Percentiles rank a stretch among this genome's conserved stretches.
phyloP scores from a whole-genome alignment of 2,329 filamentous ascomycete genomes.

The Fusarium praegraminearum region DNA sequence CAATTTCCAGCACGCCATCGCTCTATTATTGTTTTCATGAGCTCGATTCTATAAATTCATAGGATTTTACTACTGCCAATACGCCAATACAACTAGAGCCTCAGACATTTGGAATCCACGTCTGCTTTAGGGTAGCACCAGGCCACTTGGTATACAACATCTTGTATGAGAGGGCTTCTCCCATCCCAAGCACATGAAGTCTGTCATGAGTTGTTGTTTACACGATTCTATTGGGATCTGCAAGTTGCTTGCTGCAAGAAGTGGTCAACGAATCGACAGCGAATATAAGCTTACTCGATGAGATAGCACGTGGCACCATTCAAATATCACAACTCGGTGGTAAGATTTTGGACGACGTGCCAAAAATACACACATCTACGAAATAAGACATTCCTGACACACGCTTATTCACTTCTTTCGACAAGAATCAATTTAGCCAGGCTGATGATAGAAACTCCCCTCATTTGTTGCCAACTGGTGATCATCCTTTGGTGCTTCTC shows the following conservation, averaged over 20 bases:
- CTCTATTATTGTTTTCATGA: neutral
- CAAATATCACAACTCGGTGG: neutral
- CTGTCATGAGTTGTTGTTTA: neutral
- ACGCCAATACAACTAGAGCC: neutral
- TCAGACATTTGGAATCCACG: too few relatives aligned
- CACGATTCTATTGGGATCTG: fast-evolving
- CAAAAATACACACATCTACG: too few relatives aligned
- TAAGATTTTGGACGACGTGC: neutral
- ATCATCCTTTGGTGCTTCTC: neutral
- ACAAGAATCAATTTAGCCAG: too few relatives aligned
- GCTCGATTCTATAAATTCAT: too few relatives aligned
- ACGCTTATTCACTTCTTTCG: too few relatives aligned
- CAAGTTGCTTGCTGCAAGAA: neutral
- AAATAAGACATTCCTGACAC: too few relatives aligned
- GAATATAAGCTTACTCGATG: neutral
- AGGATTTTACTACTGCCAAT: neutral
- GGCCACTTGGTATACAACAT: neutral
- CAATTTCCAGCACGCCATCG: fast-evolving
- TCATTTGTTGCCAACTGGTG: neutral
- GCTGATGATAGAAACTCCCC: neutral
- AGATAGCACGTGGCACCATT: neutral
- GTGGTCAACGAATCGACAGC: neutral
- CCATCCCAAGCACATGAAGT: neutral
- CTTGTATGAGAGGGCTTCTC: neutral
- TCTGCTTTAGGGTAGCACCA: neutral